Conservation (phyloP, 148 eudicot genomes). For the Dysphania ambrosioides region DNA sequence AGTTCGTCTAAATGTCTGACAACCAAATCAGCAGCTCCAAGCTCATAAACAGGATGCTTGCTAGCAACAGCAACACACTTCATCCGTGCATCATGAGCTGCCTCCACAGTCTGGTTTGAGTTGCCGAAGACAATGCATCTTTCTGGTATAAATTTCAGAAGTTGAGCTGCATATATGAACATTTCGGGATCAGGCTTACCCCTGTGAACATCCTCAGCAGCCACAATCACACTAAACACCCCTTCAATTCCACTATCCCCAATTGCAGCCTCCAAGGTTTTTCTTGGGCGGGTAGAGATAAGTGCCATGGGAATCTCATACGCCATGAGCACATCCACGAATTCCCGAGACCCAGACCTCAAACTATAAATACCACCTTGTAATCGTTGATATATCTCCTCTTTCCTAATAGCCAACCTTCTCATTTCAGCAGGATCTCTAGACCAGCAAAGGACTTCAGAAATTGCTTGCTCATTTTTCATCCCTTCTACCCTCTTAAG, state of each 20-base stretch:
- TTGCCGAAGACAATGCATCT: conserved; percentile 92
- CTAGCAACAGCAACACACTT: conserved; percentile 98
- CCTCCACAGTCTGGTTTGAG: conserved; percentile 88
- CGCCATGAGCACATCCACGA: conserved; percentile 53
- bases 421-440: conserved; percentile 62
- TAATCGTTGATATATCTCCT: conserved; percentile 67
- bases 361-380: conserved; percentile 78
- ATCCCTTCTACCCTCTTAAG: conserved; percentile 76
- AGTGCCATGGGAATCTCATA: conserved; percentile 87
- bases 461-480: conserved; percentile 94
- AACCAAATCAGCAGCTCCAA: conserved; percentile 86
- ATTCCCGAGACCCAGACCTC: conserved; percentile 76
- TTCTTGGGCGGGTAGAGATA: conserved; percentile 82
- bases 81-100: conserved; percentile 92
- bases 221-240: conserved; percentile 70
- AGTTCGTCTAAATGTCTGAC: conserved; percentile 84
- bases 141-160: conserved; percentile 72
- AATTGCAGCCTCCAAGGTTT: conserved; percentile 65
- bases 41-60: conserved; percentile 90
- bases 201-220: conserved; percentile 84
- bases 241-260: conserved; percentile 68
- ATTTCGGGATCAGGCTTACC: conserved; percentile 98
- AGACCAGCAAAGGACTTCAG: conserved; percentile 94
- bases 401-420: conserved; percentile 68
- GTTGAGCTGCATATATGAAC: conserved; percentile 83